These are phyloP conservation scores for Starmerella scarabaei DNA, from an alignment of 805 yeast genomes.

Conservation along the genomic window DNA sequence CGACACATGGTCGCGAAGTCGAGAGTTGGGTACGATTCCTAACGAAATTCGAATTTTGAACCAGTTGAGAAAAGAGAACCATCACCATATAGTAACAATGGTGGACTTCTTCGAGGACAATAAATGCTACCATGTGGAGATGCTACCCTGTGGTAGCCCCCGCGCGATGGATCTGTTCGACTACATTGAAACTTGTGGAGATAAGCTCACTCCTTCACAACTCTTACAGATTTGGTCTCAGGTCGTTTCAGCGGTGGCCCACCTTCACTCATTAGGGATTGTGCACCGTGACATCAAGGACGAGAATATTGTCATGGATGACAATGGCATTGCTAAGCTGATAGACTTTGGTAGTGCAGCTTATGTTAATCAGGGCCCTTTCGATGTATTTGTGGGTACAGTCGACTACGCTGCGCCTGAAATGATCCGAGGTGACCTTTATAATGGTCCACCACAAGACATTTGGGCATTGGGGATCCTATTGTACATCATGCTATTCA, in stretches of 20 bases:
- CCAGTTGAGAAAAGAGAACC: conserved; percentile 53
- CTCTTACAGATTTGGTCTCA: conserved; percentile 32
- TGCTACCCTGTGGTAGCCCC: conserved; percentile 67
- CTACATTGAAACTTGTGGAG: conserved; percentile 45
- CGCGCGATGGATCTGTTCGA: conserved; percentile 92
- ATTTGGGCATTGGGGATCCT: conserved; percentile 94
- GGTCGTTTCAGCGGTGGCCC: conserved; percentile 62
- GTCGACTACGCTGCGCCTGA: conserved; percentile 97
- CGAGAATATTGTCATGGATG: conserved; percentile 82
- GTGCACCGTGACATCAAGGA: conserved; percentile 93
- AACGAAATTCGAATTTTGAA: conserved; percentile 93
- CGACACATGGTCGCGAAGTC: conserved; percentile 94
- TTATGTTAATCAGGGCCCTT: conserved; percentile 78
- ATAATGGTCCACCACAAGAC: conserved; percentile 89
- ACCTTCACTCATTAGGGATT: conserved; percentile 69
- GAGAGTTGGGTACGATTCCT: conserved; percentile 83
- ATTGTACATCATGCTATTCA: conserved; percentile 75
- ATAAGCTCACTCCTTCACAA: background rate
- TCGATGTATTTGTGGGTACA: conserved; percentile 95
- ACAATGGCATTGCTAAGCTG: conserved; percentile 57
- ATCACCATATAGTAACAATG: conserved; percentile 73
- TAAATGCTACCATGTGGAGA: conserved; percentile 77
- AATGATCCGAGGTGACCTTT: conserved; percentile 75
- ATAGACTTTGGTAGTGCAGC: conserved; percentile 97
- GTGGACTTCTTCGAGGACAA: conserved; percentile 90